phyloP scores from a whole-genome alignment of 805 yeast species.

The Wickerhamiella australiensis region DNA sequence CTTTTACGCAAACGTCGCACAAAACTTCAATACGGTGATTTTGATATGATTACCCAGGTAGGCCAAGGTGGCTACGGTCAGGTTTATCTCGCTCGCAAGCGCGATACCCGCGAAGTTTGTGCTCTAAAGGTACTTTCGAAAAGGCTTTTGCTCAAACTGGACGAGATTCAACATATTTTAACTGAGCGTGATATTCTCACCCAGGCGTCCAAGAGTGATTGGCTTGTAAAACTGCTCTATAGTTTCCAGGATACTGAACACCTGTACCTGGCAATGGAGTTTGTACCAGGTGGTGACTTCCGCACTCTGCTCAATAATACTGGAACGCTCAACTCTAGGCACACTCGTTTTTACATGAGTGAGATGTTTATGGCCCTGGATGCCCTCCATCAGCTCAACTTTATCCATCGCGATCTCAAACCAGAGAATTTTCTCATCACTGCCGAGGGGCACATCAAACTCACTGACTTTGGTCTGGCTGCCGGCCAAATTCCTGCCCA shows the following conservation, averaged over 20 bases:
- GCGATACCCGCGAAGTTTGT: constrained; percentile 88
- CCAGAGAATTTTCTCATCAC: constrained; percentile 91
- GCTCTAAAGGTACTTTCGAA: constrained; percentile 89
- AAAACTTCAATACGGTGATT: constrained; percentile 88
- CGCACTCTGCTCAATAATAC: constrained; percentile 89
- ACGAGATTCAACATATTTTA: constrained; percentile 88
- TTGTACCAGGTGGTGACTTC: constrained; percentile 99
- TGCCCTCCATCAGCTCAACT: constrained; percentile 86
- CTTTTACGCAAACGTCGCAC: constrained; percentile 76
- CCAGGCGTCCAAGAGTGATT: constrained; percentile 77
- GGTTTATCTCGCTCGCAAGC: constrained; percentile 89
- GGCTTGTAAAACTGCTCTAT: constrained; percentile 87
- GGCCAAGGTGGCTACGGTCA: constrained; percentile 99
- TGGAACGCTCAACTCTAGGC: constrained; percentile 84
- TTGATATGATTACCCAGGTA: constrained; percentile 92
- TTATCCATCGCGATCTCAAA: constrained; percentile 91
- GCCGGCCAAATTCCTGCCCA: constrained; percentile 91
- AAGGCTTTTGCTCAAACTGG: constrained; percentile 70
- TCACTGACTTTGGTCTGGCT: constrained; percentile 94
- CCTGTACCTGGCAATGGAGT: constrained; percentile 94
- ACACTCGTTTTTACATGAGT: constrained; percentile 85
- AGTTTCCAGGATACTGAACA: constrained; percentile 90
- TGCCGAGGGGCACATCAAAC: constrained; percentile 78
- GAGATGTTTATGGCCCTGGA: constrained; percentile 96
- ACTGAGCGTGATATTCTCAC: constrained; percentile 95